These are phyloP conservation scores for Strombidium stylifer DNA, from an alignment of 73 alveolate species.

Conservation along the genomic window DNA sequence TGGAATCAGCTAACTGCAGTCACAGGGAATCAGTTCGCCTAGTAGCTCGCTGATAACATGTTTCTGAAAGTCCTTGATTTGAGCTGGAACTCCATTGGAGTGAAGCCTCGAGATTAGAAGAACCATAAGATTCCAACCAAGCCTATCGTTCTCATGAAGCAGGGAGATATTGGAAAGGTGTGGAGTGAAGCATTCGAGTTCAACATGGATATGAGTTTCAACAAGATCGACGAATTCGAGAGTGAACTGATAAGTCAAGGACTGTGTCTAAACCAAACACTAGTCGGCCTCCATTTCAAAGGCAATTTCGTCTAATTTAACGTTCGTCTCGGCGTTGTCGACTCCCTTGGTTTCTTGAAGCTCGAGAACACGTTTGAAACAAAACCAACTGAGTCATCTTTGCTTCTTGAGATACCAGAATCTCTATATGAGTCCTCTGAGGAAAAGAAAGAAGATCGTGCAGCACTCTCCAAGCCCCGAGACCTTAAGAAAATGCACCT, in stretches of 20 bases:
- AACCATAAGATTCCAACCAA: no score
- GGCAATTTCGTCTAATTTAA: no score
- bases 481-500: background rate
- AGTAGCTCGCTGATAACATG: conserved; percentile 10
- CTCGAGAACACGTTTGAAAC: conserved; percentile 26
- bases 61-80: conserved; percentile 20
- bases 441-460: background rate
- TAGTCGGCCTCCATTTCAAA: conserved; percentile 65
- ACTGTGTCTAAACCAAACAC: conserved; percentile 55
- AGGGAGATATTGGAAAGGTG: conserved; percentile 9
- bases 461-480: background rate
- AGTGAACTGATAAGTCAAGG: conserved; percentile 46
- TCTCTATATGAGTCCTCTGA: no score
- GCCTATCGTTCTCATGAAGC: background rate
- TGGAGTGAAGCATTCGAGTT: conserved; percentile 14
- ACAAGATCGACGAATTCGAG: conserved; percentile 12
- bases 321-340: conserved; percentile 63
- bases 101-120: no score
- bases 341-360: conserved; percentile 62
- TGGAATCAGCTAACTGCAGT: conserved; percentile 46
- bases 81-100: conserved; percentile 41
- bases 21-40: conserved; percentile 37
- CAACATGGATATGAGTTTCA: conserved; percentile 49
- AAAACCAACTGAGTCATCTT: conserved; percentile 8
- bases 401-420: background rate